Percentiles rank a stretch among this genome's conserved stretches.
Evolutionary conservation across 2,329 filamentous ascomycete species (phyloP).

Genomic region (Cercospora canescens): DNA sequence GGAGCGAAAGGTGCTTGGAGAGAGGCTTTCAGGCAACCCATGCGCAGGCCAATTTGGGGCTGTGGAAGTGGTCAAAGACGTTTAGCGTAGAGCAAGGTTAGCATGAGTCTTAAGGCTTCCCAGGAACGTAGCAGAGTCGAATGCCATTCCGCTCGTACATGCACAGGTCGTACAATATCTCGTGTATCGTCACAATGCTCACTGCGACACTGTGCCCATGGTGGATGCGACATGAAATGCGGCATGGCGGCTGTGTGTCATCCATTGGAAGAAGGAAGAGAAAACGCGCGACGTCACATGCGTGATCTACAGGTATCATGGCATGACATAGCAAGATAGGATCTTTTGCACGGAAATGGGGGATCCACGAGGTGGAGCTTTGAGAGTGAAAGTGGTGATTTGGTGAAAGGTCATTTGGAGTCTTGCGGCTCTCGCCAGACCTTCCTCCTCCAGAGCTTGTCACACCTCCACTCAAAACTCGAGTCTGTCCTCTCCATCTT

Average conservation of each 20-base stretch:
- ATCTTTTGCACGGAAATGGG: too few species aligned
- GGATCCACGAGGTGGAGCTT: too few species aligned
- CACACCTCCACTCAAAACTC: constrained; percentile 1
- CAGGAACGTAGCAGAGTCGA: not conserved
- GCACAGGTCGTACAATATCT: not conserved
- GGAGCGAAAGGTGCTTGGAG: not conserved
- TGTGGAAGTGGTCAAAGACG: not conserved
- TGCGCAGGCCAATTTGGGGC: not conserved
- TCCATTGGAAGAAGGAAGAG: not conserved
- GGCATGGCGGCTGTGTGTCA: not conserved
- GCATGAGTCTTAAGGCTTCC: not conserved
- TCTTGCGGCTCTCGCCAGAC: not conserved
- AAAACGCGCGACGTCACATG: too few species aligned
- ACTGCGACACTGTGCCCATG: not conserved
- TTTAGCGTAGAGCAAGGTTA: not conserved
- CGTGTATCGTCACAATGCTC: not conserved
- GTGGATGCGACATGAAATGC: not conserved
- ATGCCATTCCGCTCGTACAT: not conserved
- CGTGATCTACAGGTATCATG: too few species aligned
- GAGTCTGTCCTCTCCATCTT: not conserved
- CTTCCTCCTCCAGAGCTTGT: not conserved
- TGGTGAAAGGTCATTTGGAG: not conserved
- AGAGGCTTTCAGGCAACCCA: not conserved
- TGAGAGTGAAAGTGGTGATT: too few species aligned
- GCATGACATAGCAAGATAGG: too few species aligned